These are phyloP conservation scores for Brassica napus DNA, from an alignment of 345 rosid genomes.

Conservation along the genomic window Da-Ae NC_063439.1:26878001-26878500, in stretches of 20 bases:
- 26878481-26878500: conserved; percentile 31
- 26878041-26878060: neutral
- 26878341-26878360: conserved; percentile 25
- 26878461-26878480: conserved; percentile 1
- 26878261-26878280: conserved; percentile 42
- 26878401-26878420: conserved; percentile 15
- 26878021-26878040: conserved; percentile 19
- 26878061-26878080: conserved; percentile 25
- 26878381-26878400: neutral
- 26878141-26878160: neutral
- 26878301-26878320: conserved; percentile 19
- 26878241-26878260: conserved; percentile 41
- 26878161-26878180: conserved; percentile 34
- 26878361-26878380: neutral
- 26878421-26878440: conserved; percentile 22
- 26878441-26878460: conserved; percentile 42
- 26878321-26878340: conserved; percentile 21
- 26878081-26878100: conserved; percentile 22
- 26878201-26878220: conserved; percentile 35
- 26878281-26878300: conserved; percentile 38
- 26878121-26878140: conserved; percentile 32
- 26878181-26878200: conserved; percentile 32
- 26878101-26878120: conserved; percentile 40
- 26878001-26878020: conserved; percentile 1
- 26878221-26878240: conserved; percentile 10